These are phyloP conservation scores for Cadophora gregata DNA, from an alignment of 2,329 filamentous ascomycete genomes.

Conservation along the genomic window DNA sequence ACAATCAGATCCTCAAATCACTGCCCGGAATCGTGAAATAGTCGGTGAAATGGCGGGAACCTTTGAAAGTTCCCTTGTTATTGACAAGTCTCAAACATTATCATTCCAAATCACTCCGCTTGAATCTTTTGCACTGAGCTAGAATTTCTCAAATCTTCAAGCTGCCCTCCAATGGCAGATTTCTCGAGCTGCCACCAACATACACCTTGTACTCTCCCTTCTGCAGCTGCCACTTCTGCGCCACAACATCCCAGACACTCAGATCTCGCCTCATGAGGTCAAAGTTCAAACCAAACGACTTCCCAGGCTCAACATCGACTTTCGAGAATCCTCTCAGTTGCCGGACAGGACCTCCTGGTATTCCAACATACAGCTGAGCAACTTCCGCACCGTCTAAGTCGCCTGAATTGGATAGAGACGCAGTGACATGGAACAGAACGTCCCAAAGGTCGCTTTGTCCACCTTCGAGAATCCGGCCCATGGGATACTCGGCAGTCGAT, in stretches of 20 bases:
- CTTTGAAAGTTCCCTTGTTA: too few relatives aligned
- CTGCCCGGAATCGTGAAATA: background rate
- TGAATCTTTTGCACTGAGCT: background rate
- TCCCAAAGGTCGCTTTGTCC: conserved; percentile 63
- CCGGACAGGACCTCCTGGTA: conserved; percentile 55
- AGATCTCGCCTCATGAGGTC: conserved; percentile 65
- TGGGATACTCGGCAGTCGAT: conserved; percentile 50
- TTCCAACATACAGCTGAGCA: conserved; percentile 43
- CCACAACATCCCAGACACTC: conserved; percentile 66
- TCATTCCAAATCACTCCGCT: background rate
- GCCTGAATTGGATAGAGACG: conserved; percentile 60
- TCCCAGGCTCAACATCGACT: conserved; percentile 53
- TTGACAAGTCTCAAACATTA: background rate
- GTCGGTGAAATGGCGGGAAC: background rate
- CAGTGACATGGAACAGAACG: conserved; percentile 53
- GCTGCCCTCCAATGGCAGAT: conserved; percentile 24
- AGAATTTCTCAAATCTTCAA: conserved; percentile 10
- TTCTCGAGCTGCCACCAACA: conserved; percentile 36
- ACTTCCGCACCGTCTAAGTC: conserved; percentile 42
- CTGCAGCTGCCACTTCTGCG: conserved; percentile 62
- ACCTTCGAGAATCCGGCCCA: conserved; percentile 55
- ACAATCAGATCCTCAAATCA: background rate
- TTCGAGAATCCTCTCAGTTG: conserved; percentile 71
- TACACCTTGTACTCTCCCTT: conserved; percentile 33
- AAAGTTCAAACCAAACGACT: conserved; percentile 54